A percentile compares a stretch with the other conserved stretches of the same genome.
phyloP scores from a whole-genome alignment of 1,284 basidiomycete species.

The Wallemia mellicola region DNA sequence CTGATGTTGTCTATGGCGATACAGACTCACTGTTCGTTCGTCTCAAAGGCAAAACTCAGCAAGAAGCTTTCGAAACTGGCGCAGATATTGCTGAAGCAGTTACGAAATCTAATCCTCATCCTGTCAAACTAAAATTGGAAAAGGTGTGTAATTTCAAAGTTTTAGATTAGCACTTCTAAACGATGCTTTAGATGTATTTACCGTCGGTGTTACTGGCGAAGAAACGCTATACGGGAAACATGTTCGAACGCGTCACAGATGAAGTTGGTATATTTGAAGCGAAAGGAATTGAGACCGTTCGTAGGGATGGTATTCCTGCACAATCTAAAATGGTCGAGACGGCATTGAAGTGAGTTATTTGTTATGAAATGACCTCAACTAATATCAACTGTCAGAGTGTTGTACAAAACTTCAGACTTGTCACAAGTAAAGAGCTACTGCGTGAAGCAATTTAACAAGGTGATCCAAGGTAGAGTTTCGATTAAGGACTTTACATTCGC shows the following conservation, averaged over 20 bases:
- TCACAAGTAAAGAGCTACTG: slow-evolving; percentile 71
- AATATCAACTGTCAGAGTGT: slow-evolving; percentile 24
- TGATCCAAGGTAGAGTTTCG: slow-evolving; percentile 47
- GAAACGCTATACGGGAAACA: slow-evolving; percentile 88
- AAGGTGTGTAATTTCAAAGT: slow-evolving; percentile 32
- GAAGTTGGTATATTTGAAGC: slow-evolving; percentile 60
- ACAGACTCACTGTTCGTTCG: slow-evolving; percentile 87
- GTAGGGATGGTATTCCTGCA: slow-evolving; percentile 62
- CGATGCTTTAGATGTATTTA: slow-evolving; percentile 40
- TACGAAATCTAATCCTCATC: slow-evolving; percentile 58
- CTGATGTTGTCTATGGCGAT: slow-evolving; percentile 86
- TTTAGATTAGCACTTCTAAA: not conserved
- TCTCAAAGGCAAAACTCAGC: slow-evolving; percentile 58
- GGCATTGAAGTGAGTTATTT: slow-evolving; percentile 36
- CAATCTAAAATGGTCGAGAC: slow-evolving; percentile 68
- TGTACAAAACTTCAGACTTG: slow-evolving; percentile 67
- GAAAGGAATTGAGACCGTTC: slow-evolving; percentile 89
- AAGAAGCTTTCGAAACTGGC: slow-evolving; percentile 74
- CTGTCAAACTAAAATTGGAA: slow-evolving; percentile 87
- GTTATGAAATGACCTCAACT: not conserved
- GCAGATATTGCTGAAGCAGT: slow-evolving; percentile 68
- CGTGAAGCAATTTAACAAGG: slow-evolving; percentile 50
- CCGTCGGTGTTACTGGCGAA: slow-evolving; percentile 82
- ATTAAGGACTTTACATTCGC: slow-evolving; percentile 79
- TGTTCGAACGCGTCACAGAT: slow-evolving; percentile 61